Conservation (phyloP, 1,284 basidiomycete species). For the Erythrobasidium hasegawianum region DNA sequence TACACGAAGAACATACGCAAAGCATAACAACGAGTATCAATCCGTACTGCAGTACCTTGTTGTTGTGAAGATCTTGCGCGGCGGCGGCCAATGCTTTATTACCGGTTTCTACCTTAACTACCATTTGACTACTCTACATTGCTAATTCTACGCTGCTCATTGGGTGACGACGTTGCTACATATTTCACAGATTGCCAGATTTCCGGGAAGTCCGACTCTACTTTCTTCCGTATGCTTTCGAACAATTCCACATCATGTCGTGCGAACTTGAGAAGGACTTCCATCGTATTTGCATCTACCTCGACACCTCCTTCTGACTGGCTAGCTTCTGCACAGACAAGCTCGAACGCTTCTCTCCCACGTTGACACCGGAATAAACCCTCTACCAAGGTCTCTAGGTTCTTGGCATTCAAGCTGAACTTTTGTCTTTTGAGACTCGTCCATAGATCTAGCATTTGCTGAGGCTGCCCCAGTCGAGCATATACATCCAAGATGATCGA, state of each 20-base stretch:
- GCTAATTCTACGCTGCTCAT: background rate
- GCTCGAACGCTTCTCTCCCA: conserved; percentile 64
- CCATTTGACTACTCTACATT: background rate
- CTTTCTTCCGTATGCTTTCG: conserved; percentile 26
- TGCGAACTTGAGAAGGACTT: conserved; percentile 50
- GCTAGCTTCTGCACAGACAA: conserved; percentile 57
- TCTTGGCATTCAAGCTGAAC: conserved; percentile 13
- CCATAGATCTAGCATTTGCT: conserved; percentile 35
- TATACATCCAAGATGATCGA: conserved; percentile 82
- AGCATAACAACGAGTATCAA: background rate
- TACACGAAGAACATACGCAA: conserved; percentile 60
- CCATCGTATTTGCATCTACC: conserved; percentile 47
- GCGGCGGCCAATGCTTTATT: background rate
- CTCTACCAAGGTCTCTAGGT: conserved; percentile 52
- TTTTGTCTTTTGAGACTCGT: background rate
- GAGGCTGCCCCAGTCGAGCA: conserved; percentile 52
- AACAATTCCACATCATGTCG: conserved; percentile 39
- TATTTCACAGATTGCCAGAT: conserved; percentile 38
- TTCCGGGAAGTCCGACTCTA: conserved; percentile 44
- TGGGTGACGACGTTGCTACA: conserved; percentile 5
- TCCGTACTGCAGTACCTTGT: background rate
- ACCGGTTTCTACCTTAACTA: background rate
- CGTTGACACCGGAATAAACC: conserved; percentile 60
- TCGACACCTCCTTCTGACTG: conserved; percentile 32
- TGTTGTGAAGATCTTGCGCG: too few species aligned